These are phyloP conservation scores for Climacium dendroides DNA, from an alignment of 225 moss, liverwort and hornwort genomes.

Conservation along the genomic window DNA sequence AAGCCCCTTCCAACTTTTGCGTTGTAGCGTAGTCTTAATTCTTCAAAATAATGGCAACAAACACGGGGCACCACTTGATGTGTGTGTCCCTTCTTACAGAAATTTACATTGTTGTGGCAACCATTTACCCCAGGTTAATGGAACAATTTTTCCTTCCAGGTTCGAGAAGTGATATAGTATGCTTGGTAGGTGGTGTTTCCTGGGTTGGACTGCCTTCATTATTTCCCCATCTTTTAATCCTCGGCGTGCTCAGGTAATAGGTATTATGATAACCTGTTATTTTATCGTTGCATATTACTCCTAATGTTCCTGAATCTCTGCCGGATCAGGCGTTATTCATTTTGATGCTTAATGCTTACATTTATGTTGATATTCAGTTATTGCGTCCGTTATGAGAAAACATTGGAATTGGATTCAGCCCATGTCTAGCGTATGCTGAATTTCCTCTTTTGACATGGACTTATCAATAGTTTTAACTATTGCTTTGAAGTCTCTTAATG, in stretches of 20 bases:
- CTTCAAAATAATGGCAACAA: constrained; percentile 31
- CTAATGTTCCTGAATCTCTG: background rate
- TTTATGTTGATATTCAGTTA: background rate
- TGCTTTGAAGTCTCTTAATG: background rate
- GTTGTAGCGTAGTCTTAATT: constrained; percentile 27
- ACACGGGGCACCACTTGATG: constrained; percentile 15
- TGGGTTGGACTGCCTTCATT: background rate
- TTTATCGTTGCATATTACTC: background rate
- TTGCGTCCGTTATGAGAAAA: background rate
- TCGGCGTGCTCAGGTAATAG: background rate
- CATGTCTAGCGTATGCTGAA: background rate
- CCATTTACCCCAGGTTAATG: constrained; percentile 27
- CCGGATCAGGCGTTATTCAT: background rate
- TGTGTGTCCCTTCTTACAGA: constrained; percentile 20
- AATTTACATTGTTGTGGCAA: constrained; percentile 18
- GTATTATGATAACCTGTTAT: background rate
- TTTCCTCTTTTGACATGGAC: background rate
- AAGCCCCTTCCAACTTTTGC: constrained; percentile 15
- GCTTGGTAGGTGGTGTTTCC: background rate
- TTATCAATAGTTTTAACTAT: background rate
- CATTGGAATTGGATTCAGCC: background rate
- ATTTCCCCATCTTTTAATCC: background rate
- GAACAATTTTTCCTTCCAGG: constrained; percentile 8
- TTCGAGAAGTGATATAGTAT: background rate
- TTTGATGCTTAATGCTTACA: background rate